These are phyloP conservation scores for Neonectria punicea DNA, from an alignment of 2,329 filamentous ascomycete species.

Conservation along the genomic window DNA sequence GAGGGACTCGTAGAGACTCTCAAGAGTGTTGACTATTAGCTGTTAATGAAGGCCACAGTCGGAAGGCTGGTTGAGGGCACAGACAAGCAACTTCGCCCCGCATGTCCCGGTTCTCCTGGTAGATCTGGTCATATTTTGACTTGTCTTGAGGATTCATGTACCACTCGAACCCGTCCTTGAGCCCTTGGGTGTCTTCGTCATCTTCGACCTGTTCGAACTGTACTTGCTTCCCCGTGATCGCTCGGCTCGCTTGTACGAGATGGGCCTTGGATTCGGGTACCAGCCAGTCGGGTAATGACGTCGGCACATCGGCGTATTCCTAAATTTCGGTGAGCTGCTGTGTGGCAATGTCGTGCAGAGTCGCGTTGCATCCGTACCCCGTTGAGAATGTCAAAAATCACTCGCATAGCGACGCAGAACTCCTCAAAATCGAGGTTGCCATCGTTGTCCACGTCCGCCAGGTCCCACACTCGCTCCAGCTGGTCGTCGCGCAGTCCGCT, in stretches of 20 bases:
- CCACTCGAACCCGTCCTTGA: constrained; percentile 99
- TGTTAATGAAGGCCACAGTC: constrained; percentile 24
- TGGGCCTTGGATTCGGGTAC: constrained; percentile 95
- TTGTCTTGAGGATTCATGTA: constrained; percentile 97
- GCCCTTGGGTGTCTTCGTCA: constrained; percentile 81
- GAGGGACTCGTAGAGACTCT: constrained; percentile 85
- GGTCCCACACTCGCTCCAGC: constrained; percentile 96
- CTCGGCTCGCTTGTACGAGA: constrained; percentile 84
- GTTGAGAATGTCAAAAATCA: constrained; percentile 97
- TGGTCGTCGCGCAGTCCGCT: constrained; percentile 75
- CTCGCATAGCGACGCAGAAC: constrained; percentile 98
- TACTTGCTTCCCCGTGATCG: constrained; percentile 80
- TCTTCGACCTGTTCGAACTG: constrained; percentile 88
- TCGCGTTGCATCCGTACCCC: constrained; percentile 67
- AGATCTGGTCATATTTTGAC: constrained; percentile 96
- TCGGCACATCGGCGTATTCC: constrained; percentile 92
- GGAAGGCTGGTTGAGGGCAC: constrained; percentile 46
- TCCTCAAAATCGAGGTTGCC: constrained; percentile 99
- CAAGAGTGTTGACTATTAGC: constrained; percentile 76
- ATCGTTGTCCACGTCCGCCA: constrained; percentile 97
- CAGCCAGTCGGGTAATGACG: constrained; percentile 90
- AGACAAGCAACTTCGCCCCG: constrained; percentile 84
- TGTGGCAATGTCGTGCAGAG: constrained; percentile 9
- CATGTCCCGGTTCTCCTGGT: constrained; percentile 88
- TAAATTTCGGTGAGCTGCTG: constrained; percentile 50